phyloP scores from a whole-genome alignment of 148 eudicot species.

The Rhododendron henanense region DNA sequence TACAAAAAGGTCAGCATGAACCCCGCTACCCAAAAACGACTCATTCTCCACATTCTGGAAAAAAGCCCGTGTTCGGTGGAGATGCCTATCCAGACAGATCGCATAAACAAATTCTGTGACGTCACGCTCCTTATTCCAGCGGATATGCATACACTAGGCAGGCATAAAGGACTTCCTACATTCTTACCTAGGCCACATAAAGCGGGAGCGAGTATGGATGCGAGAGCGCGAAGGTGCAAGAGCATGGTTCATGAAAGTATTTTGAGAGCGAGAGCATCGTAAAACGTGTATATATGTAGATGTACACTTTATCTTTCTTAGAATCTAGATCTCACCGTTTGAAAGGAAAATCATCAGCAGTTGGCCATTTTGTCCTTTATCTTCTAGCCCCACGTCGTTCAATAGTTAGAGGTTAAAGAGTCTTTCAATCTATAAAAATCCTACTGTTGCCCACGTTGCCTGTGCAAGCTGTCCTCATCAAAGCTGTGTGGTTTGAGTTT shows the following conservation, averaged over 20 bases:
- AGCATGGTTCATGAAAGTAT: too few relatives aligned
- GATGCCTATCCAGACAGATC: not conserved
- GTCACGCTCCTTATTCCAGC: not conserved
- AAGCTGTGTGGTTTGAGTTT: not conserved
- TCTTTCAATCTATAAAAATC: not conserved
- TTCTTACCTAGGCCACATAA: not conserved
- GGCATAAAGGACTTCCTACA: not conserved
- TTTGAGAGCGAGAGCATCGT: not conserved
- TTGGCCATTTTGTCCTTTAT: not conserved
- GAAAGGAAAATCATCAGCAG: not conserved
- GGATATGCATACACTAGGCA: not conserved
- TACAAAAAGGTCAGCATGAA: too few relatives aligned
- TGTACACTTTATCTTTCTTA: not conserved
- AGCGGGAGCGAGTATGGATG: not conserved
- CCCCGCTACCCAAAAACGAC: not conserved
- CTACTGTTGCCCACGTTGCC: not conserved
- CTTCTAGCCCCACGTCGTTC: not conserved
- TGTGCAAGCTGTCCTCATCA: not conserved
- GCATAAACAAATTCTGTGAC: not conserved
- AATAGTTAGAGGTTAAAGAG: not conserved
- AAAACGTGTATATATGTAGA: not conserved
- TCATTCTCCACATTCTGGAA: not conserved
- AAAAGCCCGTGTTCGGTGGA: not conserved
- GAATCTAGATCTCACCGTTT: not conserved
- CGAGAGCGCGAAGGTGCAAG: not conserved